Evolutionary conservation across 176 grass and related monocot genomes (phyloP), one percentile per base, ranked within the genome.

Genomic region (Rhynchospora tenuis): DNA sequence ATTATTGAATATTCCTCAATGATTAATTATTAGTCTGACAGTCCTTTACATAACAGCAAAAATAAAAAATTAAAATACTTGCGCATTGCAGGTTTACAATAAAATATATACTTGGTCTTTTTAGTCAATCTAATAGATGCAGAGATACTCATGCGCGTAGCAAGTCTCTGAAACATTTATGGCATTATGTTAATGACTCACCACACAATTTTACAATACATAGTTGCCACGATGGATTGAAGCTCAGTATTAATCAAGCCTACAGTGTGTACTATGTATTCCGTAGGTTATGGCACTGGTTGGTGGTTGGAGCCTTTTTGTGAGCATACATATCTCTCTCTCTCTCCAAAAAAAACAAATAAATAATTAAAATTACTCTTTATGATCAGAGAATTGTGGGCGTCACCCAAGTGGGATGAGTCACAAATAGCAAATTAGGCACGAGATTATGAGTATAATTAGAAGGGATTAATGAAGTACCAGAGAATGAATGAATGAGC

Each of bases 331-430:
- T 33, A 58, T 45, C 22, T 15, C 50, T 78, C 27, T 51, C 22
- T n/a, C 8, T 20, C 59, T n/a, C 5, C 14, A 73, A 73, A 73
- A 24, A 47, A 73, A 23, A 15, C 19, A 59, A 16, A 59, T 4
- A 61, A 24, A 50, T 24, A 15, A 52, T 52, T 23, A 12, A 4
- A 38, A 72, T 6, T 54, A 75, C 11, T 54, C 22, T 7, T 73
- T 26, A 28, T 54, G 47, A 75, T 75, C 22, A 75, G 45, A 65
- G 58, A 55, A 77, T 64, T 64, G 84, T 69, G 19, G 73, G 61
- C 59, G 61, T 27, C n/a, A 38, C 51, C 23, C 31, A 85, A 73
- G 23, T 24, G 56, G 48, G 16, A 64, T 48, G 7, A 82, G 22
- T 22, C 9, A 52, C 12, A 50, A 33, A 48, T 14, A 56, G 22